Evolutionary conservation across 1,284 basidiomycete species (phyloP).

Genomic region (Lignosus rhinocerotis): DNA sequence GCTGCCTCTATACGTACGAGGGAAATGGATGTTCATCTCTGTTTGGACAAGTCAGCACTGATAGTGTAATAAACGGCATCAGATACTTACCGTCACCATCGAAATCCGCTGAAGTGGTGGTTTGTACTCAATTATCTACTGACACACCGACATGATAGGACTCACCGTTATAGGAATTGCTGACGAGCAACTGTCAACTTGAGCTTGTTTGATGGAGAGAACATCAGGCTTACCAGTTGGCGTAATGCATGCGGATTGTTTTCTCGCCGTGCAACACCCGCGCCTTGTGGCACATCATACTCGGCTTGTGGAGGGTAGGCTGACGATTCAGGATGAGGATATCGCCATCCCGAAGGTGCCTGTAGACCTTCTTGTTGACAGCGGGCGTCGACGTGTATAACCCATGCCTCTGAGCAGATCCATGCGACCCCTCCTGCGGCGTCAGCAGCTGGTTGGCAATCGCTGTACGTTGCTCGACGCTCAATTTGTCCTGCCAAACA

Average conservation of each 20-base stretch:
- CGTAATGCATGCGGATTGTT: constrained; percentile 99
- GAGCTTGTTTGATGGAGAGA: background rate
- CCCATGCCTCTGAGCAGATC: constrained; percentile 49
- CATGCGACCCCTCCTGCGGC: constrained; percentile 75
- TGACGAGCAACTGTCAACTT: constrained; percentile 32
- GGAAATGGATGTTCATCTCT: constrained; percentile 99
- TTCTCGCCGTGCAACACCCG: constrained; percentile 94
- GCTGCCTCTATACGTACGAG: constrained; percentile 64
- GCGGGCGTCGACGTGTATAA: constrained; percentile 72
- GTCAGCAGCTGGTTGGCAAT: constrained; percentile 97
- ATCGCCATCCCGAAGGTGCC: constrained; percentile 95
- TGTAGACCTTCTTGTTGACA: constrained; percentile 96
- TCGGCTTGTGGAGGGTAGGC: constrained; percentile 99
- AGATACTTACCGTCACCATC: constrained; percentile 85
- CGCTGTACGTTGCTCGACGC: constrained; percentile 87
- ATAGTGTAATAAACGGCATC: background rate
- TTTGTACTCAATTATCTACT: constrained; percentile 1
- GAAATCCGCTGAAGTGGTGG: constrained; percentile 78
- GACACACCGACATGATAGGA: constrained; percentile 1
- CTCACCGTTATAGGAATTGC: constrained; percentile 96
- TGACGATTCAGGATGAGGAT: constrained; percentile 97
- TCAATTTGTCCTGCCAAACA: constrained; percentile 74
- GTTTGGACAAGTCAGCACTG: constrained; percentile 20
- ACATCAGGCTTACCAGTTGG: constrained; percentile 78
- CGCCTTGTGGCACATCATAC: constrained; percentile 99